Conservation (phyloP, 1,139 yeast genomes). For the Geotrichum macrosporum region DNA sequence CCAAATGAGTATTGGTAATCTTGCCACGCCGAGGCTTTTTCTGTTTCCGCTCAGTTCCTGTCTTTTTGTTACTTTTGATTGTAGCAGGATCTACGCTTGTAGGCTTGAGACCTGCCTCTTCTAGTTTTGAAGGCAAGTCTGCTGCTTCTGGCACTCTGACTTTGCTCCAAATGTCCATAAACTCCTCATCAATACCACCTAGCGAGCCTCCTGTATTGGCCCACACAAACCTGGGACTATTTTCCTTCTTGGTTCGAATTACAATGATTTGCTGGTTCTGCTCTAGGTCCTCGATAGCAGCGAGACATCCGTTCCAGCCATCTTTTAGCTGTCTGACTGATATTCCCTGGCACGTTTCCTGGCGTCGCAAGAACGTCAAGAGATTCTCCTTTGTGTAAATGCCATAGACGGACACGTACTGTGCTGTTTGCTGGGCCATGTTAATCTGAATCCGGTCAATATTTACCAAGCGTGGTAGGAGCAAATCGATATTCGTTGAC, state of each 20-base stretch:
- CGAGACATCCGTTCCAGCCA: conserved; percentile 93
- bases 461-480: conserved; percentile 66
- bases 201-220: conserved; percentile 73
- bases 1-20: conserved; percentile 93
- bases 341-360: conserved; percentile 83
- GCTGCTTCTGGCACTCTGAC: conserved; percentile 78
- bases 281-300: conserved; percentile 73
- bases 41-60: conserved; percentile 64
- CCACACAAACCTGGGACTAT: conserved; percentile 88
- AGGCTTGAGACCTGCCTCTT: conserved; percentile 86
- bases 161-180: conserved; percentile 71
- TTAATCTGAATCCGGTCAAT: conserved; percentile 59
- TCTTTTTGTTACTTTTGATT: conserved; percentile 52
- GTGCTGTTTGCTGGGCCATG: conserved; percentile 55
- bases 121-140: conserved; percentile 70
- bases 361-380: conserved; percentile 66
- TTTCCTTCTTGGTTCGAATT: conserved; percentile 85
- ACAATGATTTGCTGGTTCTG: conserved; percentile 72
- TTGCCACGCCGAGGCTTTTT: conserved; percentile 90
- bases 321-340: conserved; percentile 86
- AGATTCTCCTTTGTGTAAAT: conserved; percentile 78
- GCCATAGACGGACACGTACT: conserved; percentile 84
- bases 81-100: conserved; percentile 96
- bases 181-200: conserved; percentile 76
- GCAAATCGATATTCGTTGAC: conserved; percentile 39